Base-by-base conservation (phyloP, 345 rosid genomes). In the Citrus australasica region DNA sequence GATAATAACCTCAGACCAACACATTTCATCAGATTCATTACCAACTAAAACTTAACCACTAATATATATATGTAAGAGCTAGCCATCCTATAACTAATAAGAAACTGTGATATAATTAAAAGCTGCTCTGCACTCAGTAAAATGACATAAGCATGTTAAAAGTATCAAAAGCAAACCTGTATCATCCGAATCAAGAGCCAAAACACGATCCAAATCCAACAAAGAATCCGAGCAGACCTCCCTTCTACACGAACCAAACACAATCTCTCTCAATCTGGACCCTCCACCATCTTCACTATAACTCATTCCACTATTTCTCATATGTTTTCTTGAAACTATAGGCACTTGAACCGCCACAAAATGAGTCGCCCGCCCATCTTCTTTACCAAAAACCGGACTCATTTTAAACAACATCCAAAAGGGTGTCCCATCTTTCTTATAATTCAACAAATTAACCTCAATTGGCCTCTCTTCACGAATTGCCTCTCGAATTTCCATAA, bases 341-440 rank as follows among this genome's bases (percentile, higher is more conserved):
- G 99, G 99, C 33, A 96, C 89, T 86, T 96, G 99, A 83, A 89
- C 97, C 14, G 95, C 98, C 33, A 92, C 88, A 73, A 96, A 94
- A 82, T 96, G 87, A 76, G 81, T 82, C 14, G 90, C 92, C 80
- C 83, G 80, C 32, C 98, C 97, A 28, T 91, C 92, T 19, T 81
- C 83, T 78, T 74, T 83, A 55, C 86, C 81, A 67, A 92, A 94
- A 71, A 96, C 89, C 2, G 97, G 99, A 71, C 69, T 69, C 95
- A 94, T 82, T 67, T 82, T 90, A 80, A 96, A 96, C 88, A 92
- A 51, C 87, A 92, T 85, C 99, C 99, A 94, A 82, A 92, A 92
- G 27, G 99, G 95, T 5, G 97, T 89, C 71, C 98, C 97, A 69
- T 93, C 94, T 81, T 91, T 96, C 16, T 89, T 87, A 46, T 96